These are phyloP conservation scores for Aeschynomene evenia DNA, from an alignment of 306 rosid species.

Conservation along the genomic window DNA sequence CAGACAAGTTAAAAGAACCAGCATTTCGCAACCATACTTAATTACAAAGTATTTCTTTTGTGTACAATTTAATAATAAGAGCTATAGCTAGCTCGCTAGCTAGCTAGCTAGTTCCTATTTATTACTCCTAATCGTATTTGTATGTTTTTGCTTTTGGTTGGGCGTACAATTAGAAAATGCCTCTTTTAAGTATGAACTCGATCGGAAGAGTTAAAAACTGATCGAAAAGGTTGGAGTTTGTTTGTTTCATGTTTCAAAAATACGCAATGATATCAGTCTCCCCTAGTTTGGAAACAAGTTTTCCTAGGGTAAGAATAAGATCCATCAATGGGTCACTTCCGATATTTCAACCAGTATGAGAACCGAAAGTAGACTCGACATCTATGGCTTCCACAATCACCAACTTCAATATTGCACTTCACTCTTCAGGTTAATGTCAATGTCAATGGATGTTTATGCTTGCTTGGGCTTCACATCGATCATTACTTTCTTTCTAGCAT, in stretches of 20 bases:
- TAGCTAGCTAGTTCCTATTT: background rate
- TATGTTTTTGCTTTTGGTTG: conserved; percentile 1
- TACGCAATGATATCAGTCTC: no score
- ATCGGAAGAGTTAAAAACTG: background rate
- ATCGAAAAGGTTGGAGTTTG: background rate
- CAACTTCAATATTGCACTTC: background rate
- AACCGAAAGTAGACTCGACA: background rate
- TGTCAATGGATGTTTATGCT: no score
- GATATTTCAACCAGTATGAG: background rate
- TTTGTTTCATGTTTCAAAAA: no score
- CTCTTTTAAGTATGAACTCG: background rate
- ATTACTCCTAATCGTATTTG: background rate
- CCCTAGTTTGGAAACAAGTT: no score
- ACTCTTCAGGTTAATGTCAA: background rate
- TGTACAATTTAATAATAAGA: background rate
- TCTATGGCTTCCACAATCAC: background rate
- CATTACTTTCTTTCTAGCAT: no score
- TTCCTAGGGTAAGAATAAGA: no score
- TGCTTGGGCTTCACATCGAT: no score
- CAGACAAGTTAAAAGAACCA: background rate
- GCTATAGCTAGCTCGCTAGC: no score
- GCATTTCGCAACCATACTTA: background rate
- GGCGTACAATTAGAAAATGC: background rate
- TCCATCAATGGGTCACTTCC: background rate
- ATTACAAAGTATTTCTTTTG: background rate